Percentiles rank a stretch among this genome's conserved stretches.
phyloP scores from a whole-genome alignment of 345 rosid genomes.

The Gossypium arboreum region DNA sequence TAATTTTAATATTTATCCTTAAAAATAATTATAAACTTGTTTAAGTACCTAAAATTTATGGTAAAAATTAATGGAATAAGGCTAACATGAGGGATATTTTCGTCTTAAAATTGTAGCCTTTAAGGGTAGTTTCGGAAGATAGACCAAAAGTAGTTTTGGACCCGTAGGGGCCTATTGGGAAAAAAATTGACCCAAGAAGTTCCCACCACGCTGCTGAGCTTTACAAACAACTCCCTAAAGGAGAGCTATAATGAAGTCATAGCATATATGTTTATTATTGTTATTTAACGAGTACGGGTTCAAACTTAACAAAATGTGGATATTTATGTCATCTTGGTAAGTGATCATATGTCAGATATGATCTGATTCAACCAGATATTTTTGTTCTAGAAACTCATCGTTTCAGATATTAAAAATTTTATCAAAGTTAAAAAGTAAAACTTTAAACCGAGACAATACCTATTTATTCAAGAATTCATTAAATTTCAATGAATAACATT shows the following conservation, averaged over 20 bases:
- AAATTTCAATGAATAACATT: no score
- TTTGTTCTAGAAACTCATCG: accelerated
- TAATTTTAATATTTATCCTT: no score
- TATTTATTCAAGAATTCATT: no score
- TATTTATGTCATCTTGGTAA: no score
- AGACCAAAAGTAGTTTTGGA: not conserved
- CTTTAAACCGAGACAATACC: accelerated
- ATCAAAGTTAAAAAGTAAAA: accelerated
- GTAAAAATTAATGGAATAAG: no score
- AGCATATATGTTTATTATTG: no score
- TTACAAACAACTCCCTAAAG: not conserved
- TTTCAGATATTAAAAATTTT: accelerated
- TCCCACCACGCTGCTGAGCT: not conserved
- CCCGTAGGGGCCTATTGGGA: not conserved
- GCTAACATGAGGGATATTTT: not conserved
- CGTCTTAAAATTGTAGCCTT: not conserved
- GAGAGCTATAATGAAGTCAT: no score
- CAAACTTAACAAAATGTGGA: no score
- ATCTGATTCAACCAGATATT: no score
- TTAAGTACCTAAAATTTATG: not conserved
- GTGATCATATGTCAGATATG: no score
- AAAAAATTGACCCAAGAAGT: not conserved
- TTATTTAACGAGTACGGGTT: no score
- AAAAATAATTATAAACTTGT: no score
- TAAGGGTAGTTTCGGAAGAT: not conserved